phyloP scores from a whole-genome alignment of 2,329 filamentous ascomycete species.

The Beauveria sp. region DNA sequence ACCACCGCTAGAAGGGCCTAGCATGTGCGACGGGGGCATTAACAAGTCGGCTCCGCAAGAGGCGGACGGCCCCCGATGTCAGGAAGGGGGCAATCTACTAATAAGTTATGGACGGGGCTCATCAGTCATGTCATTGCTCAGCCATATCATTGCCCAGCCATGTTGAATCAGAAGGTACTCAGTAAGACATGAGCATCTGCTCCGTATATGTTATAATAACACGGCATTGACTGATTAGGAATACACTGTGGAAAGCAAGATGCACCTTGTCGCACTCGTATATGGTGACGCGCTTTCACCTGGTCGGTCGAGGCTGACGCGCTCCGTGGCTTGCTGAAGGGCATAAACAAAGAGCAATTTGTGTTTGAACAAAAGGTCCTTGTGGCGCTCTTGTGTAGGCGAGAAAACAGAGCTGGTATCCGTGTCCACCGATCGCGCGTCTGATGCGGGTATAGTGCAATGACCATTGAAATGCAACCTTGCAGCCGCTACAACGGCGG shows the following conservation, averaged over 20 bases:
- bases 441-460: slow-evolving; percentile 5
- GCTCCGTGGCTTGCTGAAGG: slow-evolving; percentile 4
- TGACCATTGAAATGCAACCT: slow-evolving; percentile 3
- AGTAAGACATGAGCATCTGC: neutral
- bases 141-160: neutral
- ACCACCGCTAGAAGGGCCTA: neutral
- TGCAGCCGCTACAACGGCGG: neutral
- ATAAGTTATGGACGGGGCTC: neutral
- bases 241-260: neutral
- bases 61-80: neutral
- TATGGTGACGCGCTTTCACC: neutral
- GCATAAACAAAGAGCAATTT: neutral
- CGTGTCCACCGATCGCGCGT: slow-evolving; percentile 2
- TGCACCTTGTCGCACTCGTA: neutral
- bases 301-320: neutral
- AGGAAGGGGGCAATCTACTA: neutral
- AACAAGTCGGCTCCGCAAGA: neutral
- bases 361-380: neutral
- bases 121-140: neutral
- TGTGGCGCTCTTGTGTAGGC: neutral
- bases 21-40: slow-evolving; percentile 11
- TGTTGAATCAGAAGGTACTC: neutral
- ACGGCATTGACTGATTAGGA: neutral
- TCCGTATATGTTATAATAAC: neutral
- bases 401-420: neutral